Evolutionary conservation across 192 early-diverging fungal genomes (phyloP).

Genomic region (Podila epicladia): DNA sequence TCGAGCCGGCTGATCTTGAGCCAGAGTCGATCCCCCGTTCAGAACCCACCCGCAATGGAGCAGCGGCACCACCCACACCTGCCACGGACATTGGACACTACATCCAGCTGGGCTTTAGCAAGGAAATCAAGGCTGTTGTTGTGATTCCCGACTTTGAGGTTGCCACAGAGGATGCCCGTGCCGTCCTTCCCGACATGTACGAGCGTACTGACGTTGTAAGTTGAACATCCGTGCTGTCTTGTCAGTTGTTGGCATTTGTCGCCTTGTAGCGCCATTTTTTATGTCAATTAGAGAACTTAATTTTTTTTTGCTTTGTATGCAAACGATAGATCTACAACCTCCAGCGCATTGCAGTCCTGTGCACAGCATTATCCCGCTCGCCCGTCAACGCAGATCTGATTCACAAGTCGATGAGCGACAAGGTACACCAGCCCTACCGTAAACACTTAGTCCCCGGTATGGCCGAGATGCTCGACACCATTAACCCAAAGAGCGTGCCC

Average conservation of each 20-base stretch:
- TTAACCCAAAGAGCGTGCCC: slow-evolving; percentile 76
- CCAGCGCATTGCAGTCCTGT: slow-evolving; percentile 93
- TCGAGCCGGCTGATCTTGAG: slow-evolving; percentile 56
- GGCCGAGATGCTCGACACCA: slow-evolving; percentile 80
- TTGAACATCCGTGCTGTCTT: neutral
- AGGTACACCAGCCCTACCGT: slow-evolving; percentile 96
- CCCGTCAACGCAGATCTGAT: slow-evolving; percentile 82
- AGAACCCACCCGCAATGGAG: slow-evolving; percentile 50
- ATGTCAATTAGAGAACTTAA: too few species aligned
- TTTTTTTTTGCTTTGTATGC: neutral
- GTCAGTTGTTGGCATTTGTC: neutral
- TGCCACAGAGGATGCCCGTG: slow-evolving; percentile 90
- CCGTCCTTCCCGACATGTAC: slow-evolving; percentile 84
- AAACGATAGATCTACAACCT: slow-evolving; percentile 81
- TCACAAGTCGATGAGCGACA: slow-evolving; percentile 94
- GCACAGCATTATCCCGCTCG: slow-evolving; percentile 77
- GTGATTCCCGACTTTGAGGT: slow-evolving; percentile 94
- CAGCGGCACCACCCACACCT: slow-evolving; percentile 58
- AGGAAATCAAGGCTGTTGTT: slow-evolving; percentile 77
- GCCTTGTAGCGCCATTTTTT: too few species aligned
- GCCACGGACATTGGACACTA: slow-evolving; percentile 75
- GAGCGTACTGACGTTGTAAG: slow-evolving; percentile 82
- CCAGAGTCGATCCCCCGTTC: slow-evolving; percentile 58
- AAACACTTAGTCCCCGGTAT: slow-evolving; percentile 93
- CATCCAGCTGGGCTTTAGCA: slow-evolving; percentile 72